Base-by-base conservation (phyloP, 2,329 filamentous ascomycete genomes). In the Aureobasidium sp. region DNA sequence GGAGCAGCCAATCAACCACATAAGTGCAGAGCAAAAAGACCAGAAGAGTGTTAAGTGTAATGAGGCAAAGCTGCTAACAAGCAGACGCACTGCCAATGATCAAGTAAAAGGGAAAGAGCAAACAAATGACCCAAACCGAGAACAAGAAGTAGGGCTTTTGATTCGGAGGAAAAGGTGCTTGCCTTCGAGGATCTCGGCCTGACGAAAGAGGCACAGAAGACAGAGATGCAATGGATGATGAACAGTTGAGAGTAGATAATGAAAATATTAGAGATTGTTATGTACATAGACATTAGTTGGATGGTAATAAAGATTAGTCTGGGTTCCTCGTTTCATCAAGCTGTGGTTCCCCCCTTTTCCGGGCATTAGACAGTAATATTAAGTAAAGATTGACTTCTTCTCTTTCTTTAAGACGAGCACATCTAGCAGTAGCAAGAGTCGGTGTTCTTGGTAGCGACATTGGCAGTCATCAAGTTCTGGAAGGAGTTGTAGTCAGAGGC, bases 221-320 rank as follows among this genome's bases (percentile, higher is more conserved):
- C 29, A 32, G 29, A 52, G 8, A 6, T 13, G 26, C 5, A 52
- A 15, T 13, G 12, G 37, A 32, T 37, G 32, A 43, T 13, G 37
- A 32, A 32, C 36, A 43, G 26, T 55, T 43, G 51, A 41, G 10
- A 20, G 3, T 26, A 32, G 13, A 26, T n/a, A 43, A 57, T 34
- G 26, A 43, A 20, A 57, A 34, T 57, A 46, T 13, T 44, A 57
- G 53, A 44, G 53, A 57, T 44, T 44, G 53, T 57, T 36, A 43
- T 55, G 51, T 55, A 46, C 53, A 57, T 55, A 57, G 53, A 57
- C 53, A 57, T 57, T 57, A 36, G 39, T 46, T 57, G 39, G 51
- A 27, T n/a, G 26, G 24, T 29, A 55, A 55, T 20, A 20, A 10
- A 53, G 8, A 46, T 57, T 57, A 57, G 29, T 57, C 27, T 57